A percentile compares a stretch with the other conserved stretches of the same genome.
Evolutionary conservation across 1,139 yeast species (phyloP).

Genomic region (Pichia sp.): DNA sequence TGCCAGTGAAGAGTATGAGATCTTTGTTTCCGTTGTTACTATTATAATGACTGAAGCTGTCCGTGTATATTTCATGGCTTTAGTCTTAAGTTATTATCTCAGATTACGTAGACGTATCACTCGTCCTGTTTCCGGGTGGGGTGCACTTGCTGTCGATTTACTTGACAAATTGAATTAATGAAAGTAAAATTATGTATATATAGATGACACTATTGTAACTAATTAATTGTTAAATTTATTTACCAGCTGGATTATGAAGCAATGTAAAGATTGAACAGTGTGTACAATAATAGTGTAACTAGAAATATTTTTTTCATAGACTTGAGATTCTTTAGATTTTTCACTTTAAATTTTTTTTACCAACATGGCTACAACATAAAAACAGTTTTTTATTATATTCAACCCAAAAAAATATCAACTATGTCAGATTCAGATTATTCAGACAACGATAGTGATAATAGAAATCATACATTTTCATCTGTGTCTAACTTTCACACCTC

Average conservation of each 20-base stretch:
- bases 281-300: too few species aligned
- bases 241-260: too few species aligned
- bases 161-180: conserved; percentile 4
- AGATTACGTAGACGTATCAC: conserved; percentile 12
- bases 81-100: conserved; percentile 35
- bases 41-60: conserved; percentile 46
- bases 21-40: conserved; percentile 51
- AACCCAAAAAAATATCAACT: not conserved
- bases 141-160: conserved; percentile 5
- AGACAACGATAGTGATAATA: conserved; percentile 9
- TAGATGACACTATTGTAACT: not conserved
- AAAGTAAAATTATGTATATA: not conserved
- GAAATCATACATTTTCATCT: not conserved
- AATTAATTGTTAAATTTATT: not conserved
- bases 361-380: not conserved
- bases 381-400: not conserved
- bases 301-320: too few species aligned
- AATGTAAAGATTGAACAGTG: too few species aligned
- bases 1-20: conserved; percentile 51
- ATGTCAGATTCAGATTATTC: conserved; percentile 11
- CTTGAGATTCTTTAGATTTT: not conserved
- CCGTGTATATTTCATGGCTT: conserved; percentile 60
- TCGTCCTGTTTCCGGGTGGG: conserved; percentile 9
- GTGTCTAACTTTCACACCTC: conserved; percentile 1
- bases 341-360: not conserved